Evolutionary conservation across 1,284 basidiomycete species (phyloP), one percentile per base, ranked within the genome.

Genomic region (Boletus smithii): DNA sequence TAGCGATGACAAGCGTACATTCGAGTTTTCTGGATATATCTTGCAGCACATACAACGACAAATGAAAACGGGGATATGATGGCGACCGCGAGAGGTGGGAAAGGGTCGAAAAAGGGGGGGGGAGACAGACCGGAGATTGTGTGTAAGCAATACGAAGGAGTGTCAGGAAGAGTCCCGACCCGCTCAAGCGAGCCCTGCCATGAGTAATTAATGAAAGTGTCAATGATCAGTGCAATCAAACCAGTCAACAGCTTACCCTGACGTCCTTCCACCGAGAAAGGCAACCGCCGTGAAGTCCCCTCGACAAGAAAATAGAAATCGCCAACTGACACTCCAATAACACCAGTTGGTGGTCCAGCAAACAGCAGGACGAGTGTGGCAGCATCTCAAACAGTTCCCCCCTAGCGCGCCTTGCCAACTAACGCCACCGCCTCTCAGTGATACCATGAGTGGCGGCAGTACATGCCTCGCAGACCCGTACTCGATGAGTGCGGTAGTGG

Each of bases 391-490:
- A 47, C 30, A 17, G 23, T 26, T 40, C 46, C 50, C 33, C 45
- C 33, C 42, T 13, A 22, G 22, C 9, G 16, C 23, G 50, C 23
- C 30, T 39, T 34, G 40, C 18, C 47, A 27, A 44, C 45, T 59
- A 66, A 14, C 53, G 61, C 54, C 62, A 65, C 33, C 53, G 55
- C 42, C 49, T 67, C 51, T 62, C 61, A 3, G 53, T 50, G 31
- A 51, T 40, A 23, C 62, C 60, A 26, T 52, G 57, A 17, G 59
- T 52, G 10, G 65, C 62, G 22, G 64, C 62, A 20, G 59, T 63
- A 35, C 65, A 67, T 18, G 65, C 65, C 32, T 60, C 63, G 36
- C 65, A 67, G 17, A 68, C 67, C 18, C 65, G 54, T n/a, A 66
- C 63, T 46, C 62, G 55, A 31, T 49, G 55, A 17, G 53, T 43